A percentile compares a stretch with the other conserved stretches of the same genome.
These are phyloP conservation scores for Akanthomyces lecanii DNA, from an alignment of 2,329 filamentous ascomycete genomes.

Conservation along the genomic window DNA sequence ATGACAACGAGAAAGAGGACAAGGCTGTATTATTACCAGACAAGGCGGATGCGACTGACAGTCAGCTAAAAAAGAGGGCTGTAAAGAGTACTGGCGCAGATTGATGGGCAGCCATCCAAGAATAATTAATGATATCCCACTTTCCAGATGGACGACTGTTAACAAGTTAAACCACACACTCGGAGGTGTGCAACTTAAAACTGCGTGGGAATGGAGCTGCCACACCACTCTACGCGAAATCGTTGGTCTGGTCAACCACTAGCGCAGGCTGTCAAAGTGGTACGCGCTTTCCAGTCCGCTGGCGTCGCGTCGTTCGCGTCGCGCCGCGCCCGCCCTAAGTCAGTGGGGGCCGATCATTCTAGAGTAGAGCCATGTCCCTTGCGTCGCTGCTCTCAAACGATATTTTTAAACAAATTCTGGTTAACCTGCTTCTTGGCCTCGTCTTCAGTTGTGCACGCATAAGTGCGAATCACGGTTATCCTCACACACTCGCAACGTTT, in stretches of 20 bases:
- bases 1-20: constrained; percentile 24
- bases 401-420: constrained; percentile 3
- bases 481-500: background rate
- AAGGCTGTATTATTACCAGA: constrained; percentile 25
- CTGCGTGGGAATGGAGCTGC: background rate
- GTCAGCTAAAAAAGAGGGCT: constrained; percentile 2
- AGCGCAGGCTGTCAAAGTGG: background rate
- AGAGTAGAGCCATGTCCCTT: background rate
- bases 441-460: too few relatives aligned
- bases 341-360: background rate
- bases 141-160: background rate
- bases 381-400: background rate
- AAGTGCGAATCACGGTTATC: background rate
- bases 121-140: background rate
- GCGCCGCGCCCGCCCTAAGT: background rate
- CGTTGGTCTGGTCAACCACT: background rate
- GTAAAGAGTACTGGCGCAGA: background rate
- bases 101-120: background rate
- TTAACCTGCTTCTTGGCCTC: background rate
- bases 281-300: constrained; percentile 13
- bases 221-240: constrained; percentile 12
- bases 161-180: background rate
- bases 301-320: constrained; percentile 14
- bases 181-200: background rate
- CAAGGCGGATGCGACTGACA: constrained; percentile 19